Evolutionary conservation across 305 asterid genomes (phyloP).

Genomic region (Ilex paraguariensis): DNA sequence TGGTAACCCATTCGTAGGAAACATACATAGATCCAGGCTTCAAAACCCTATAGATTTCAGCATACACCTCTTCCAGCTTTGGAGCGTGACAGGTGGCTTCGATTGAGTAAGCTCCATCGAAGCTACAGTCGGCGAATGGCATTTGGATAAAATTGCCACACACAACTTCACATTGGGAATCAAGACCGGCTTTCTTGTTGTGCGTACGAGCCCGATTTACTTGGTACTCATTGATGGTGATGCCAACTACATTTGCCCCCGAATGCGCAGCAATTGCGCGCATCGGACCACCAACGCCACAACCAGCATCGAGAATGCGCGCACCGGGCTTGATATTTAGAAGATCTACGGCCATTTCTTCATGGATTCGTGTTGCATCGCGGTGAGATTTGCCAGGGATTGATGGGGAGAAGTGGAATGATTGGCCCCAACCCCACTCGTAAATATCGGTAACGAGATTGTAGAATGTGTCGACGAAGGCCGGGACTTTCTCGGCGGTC

Average conservation of each 20-base stretch:
- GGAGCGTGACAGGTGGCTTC: conserved; percentile 17
- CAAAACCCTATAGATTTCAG: conserved; percentile 2
- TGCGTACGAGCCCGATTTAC: conserved; percentile 1
- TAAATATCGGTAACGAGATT: not conserved
- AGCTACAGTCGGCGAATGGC: conserved; percentile 3
- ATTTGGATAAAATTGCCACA: conserved; percentile 1
- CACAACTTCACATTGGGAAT: not conserved
- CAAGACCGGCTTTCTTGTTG: conserved; percentile 2
- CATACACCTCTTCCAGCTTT: not conserved
- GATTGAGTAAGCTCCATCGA: conserved; percentile 12
- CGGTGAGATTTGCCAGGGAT: conserved; percentile 16
- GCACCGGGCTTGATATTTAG: conserved; percentile 5
- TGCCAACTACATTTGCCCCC: not conserved
- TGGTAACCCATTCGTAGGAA: conserved; percentile 5
- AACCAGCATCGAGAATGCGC: conserved; percentile 8
- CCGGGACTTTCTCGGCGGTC: conserved; percentile 5
- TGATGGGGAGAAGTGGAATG: conserved; percentile 8
- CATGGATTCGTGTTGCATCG: conserved; percentile 22
- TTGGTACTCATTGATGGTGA: conserved; percentile 4
- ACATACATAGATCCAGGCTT: conserved; percentile 6
- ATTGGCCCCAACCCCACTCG: not conserved
- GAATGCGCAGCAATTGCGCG: conserved; percentile 7
- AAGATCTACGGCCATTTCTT: conserved; percentile 16
- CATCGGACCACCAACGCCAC: conserved; percentile 13
- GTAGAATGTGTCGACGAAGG: not conserved